Percentiles rank a stretch among this genome's conserved stretches.
These are phyloP conservation scores for Hemerocallis citrina DNA, from an alignment of 106 monocot species.

Conservation along the genomic window DNA sequence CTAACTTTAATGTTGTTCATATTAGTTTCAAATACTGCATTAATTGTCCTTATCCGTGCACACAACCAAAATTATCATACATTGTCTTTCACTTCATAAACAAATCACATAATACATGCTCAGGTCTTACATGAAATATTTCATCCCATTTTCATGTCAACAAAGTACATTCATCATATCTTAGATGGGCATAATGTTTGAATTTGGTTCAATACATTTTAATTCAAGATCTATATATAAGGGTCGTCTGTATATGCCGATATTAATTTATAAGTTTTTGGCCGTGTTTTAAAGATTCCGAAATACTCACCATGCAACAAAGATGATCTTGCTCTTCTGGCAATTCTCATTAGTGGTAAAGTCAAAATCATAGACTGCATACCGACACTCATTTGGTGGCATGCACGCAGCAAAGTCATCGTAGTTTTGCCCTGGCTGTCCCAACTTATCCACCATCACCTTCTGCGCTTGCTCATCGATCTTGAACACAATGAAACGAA, in stretches of 20 bases:
- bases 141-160: too few species aligned
- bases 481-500: slow-evolving; percentile 56
- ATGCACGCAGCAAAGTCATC: slow-evolving; percentile 6
- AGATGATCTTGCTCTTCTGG: slow-evolving; percentile 11
- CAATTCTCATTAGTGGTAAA: slow-evolving; percentile 8
- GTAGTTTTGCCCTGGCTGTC: background rate
- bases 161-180: background rate
- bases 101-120: too few species aligned
- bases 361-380: slow-evolving; percentile 8
- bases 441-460: slow-evolving; percentile 34
- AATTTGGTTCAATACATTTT: background rate
- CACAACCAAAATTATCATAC: background rate
- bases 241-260: too few species aligned
- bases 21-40: background rate
- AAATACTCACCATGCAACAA: background rate
- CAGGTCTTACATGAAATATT: too few species aligned
- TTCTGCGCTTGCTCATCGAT: slow-evolving; percentile 52
- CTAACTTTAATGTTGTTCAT: background rate
- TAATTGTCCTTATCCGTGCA: background rate
- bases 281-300: background rate
- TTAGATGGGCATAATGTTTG: background rate
- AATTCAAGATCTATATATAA: background rate
- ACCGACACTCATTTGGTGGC: slow-evolving; percentile 5
- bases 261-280: too few species aligned
- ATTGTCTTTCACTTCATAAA: background rate